These are phyloP conservation scores for Colletotrichum cuscutae DNA, from an alignment of 2,329 filamentous ascomycete species.

Conservation along the genomic window DNA sequence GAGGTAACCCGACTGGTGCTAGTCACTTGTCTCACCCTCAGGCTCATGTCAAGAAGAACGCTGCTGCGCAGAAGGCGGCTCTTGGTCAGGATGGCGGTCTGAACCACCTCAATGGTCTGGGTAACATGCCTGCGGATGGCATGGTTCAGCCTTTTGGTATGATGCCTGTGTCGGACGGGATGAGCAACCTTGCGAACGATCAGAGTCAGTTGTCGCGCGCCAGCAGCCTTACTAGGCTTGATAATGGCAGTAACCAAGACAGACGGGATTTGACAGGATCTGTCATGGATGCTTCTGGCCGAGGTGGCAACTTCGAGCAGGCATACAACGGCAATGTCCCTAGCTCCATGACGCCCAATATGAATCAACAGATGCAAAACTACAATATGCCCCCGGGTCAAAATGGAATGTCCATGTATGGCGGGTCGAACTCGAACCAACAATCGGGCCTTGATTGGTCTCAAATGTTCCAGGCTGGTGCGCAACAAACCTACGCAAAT, in stretches of 20 bases:
- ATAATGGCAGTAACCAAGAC: constrained; percentile 66
- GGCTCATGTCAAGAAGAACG: constrained; percentile 85
- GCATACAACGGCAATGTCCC: constrained; percentile 67
- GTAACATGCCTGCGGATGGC: constrained; percentile 66
- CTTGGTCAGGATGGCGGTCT: constrained; percentile 64
- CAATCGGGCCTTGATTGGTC: constrained; percentile 78
- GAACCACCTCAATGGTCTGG: constrained; percentile 70
- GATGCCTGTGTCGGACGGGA: constrained; percentile 67
- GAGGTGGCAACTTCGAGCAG: constrained; percentile 57
- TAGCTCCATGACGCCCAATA: constrained; percentile 70
- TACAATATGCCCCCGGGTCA: constrained; percentile 72
- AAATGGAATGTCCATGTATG: constrained; percentile 73
- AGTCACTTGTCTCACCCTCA: constrained; percentile 95
- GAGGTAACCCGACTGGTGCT: constrained; percentile 94
- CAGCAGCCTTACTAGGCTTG: constrained; percentile 68
- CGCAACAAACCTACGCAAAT: constrained; percentile 73
- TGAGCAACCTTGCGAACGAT: constrained; percentile 69
- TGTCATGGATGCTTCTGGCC: constrained; percentile 59
- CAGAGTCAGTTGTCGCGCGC: constrained; percentile 71
- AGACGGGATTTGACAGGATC: constrained; percentile 65
- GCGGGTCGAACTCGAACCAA: constrained; percentile 69
- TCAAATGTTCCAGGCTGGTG: constrained; percentile 80
- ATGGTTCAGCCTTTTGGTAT: constrained; percentile 66
- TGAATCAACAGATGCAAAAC: constrained; percentile 71
- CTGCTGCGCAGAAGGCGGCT: constrained; percentile 67